Evolutionary conservation across 1,284 basidiomycete genomes (phyloP).

Genomic region (Tetrapyrgos nigripes): DNA sequence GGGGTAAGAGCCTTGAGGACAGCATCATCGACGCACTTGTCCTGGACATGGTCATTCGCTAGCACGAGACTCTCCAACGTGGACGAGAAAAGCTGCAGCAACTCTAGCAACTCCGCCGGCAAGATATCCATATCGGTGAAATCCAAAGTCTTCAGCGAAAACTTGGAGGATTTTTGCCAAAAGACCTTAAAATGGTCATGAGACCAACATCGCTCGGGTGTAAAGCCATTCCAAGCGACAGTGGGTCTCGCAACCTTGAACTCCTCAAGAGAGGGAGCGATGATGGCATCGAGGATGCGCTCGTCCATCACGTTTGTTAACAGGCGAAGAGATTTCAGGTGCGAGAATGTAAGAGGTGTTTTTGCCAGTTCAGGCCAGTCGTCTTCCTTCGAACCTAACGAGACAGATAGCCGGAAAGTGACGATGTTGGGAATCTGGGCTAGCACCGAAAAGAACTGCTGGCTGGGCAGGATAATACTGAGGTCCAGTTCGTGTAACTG

Average conservation of each 20-base stretch:
- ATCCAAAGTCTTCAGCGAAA: slow-evolving; percentile 26
- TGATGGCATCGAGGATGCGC: slow-evolving; percentile 6
- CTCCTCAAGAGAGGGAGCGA: slow-evolving; percentile 4
- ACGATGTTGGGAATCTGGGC: slow-evolving; percentile 17
- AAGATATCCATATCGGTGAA: slow-evolving; percentile 29
- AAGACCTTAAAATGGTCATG: slow-evolving; percentile 26
- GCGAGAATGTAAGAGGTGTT: not conserved
- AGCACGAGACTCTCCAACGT: slow-evolving; percentile 29
- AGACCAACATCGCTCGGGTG: slow-evolving; percentile 25
- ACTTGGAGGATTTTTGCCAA: slow-evolving; percentile 27
- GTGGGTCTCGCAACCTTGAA: slow-evolving; percentile 1
- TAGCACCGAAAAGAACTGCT: slow-evolving; percentile 24
- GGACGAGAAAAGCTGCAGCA: slow-evolving; percentile 25
- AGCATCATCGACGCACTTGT: slow-evolving; percentile 28
- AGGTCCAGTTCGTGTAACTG: slow-evolving; percentile 22
- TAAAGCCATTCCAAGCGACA: not conserved
- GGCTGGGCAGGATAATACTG: slow-evolving; percentile 18
- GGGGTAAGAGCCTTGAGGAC: slow-evolving; percentile 27
- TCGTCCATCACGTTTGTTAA: not conserved
- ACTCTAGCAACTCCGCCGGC: slow-evolving; percentile 26
- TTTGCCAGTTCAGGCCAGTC: not conserved
- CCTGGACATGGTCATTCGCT: slow-evolving; percentile 24
- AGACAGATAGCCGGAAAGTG: slow-evolving; percentile 19
- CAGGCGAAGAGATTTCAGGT: slow-evolving; percentile 4
- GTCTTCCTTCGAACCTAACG: not conserved